Conservation (phyloP, 495 filamentous ascomycete species). For the Daldinia bambusicola region DNA sequence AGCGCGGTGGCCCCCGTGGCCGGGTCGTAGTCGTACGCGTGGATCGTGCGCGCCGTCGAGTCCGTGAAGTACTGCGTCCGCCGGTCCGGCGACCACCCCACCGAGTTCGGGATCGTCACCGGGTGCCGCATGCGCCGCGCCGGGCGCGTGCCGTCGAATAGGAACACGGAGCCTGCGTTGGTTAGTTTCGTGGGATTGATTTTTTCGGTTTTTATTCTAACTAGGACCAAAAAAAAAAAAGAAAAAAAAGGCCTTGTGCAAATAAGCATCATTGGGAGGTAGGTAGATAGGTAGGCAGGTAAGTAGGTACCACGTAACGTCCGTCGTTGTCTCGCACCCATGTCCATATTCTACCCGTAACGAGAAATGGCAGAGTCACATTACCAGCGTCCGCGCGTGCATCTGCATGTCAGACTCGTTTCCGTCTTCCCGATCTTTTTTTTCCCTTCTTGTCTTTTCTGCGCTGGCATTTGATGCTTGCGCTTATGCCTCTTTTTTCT, state of each 20-base stretch:
- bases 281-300: too few species aligned
- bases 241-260: too few species aligned
- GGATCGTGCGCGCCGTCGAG: slow-evolving; percentile 76
- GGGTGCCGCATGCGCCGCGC: slow-evolving; percentile 45
- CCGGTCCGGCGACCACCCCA: slow-evolving; percentile 75
- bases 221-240: too few species aligned
- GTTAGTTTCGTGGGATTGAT: neutral
- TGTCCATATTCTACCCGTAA: neutral
- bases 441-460: neutral
- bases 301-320: neutral
- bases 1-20: slow-evolving; percentile 67
- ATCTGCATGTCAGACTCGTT: neutral
- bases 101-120: slow-evolving; percentile 87
- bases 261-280: too few species aligned
- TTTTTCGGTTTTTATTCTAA: too few species aligned
- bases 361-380: neutral
- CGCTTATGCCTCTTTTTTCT: neutral
- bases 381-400: slow-evolving; percentile 2
- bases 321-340: neutral
- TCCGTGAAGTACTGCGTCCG: slow-evolving; percentile 87
- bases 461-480: neutral
- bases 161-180: slow-evolving; percentile 53
- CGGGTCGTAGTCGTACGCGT: slow-evolving; percentile 77
- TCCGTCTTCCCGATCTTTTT: neutral
- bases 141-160: slow-evolving; percentile 47